phyloP scores from a whole-genome alignment of 257 asterid species.

The Solanum pinnatisectum region DNA sequence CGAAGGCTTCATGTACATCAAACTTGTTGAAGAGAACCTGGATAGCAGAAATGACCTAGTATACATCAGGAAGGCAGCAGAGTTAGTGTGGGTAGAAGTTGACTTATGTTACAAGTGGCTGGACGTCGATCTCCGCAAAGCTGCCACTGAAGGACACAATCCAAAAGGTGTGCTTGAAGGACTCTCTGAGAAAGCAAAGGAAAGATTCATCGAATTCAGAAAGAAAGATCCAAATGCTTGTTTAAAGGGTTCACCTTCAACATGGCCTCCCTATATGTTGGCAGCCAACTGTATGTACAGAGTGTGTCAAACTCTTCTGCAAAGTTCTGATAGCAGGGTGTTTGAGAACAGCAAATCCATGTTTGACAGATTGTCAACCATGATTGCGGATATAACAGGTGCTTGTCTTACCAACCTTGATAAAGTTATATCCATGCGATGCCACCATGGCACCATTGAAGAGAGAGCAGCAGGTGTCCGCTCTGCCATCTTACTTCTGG shows the following conservation, averaged over 20 bases:
- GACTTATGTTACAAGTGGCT: constrained; percentile 6
- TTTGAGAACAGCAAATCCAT: neutral
- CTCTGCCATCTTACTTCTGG: constrained; percentile 19
- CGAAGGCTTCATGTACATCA: constrained; percentile 7
- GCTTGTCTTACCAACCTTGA: constrained; percentile 19
- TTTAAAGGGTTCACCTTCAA: constrained; percentile 3
- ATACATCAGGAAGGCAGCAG: constrained; percentile 4
- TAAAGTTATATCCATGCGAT: constrained; percentile 8
- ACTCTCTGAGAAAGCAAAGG: constrained; percentile 9
- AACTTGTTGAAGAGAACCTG: constrained; percentile 10
- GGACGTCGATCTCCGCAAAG: constrained; percentile 3
- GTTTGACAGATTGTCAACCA: constrained; percentile 8
- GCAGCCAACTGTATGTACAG: constrained; percentile 32
- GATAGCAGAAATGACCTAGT: neutral
- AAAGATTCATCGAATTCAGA: neutral
- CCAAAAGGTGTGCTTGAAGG: neutral
- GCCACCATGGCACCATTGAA: constrained; percentile 12
- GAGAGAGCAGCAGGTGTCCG: constrained; percentile 20
- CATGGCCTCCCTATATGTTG: constrained; percentile 8
- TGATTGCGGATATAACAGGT: constrained; percentile 16
- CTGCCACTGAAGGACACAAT: neutral
- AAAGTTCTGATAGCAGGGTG: neutral
- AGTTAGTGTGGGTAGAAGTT: constrained; percentile 12
- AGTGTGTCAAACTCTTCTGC: constrained; percentile 5
- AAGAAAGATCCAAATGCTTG: neutral